phyloP scores from a whole-genome alignment of 306 rosid genomes.

The Inga oerstediana region DNA sequence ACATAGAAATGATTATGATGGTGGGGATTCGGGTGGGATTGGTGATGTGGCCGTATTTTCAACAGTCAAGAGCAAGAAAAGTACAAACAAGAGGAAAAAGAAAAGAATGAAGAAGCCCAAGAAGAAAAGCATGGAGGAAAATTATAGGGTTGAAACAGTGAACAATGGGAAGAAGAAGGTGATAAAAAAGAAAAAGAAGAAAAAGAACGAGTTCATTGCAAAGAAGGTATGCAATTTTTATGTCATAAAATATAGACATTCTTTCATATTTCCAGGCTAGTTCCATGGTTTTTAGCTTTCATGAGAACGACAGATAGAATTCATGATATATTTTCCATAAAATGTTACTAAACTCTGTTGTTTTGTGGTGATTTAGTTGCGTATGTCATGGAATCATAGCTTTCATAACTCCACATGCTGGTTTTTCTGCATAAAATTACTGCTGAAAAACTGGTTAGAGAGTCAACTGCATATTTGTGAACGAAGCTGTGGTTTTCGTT shows the following conservation, averaged over 20 bases:
- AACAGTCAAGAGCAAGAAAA: constrained; percentile 41
- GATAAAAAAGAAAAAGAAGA: constrained; percentile 39
- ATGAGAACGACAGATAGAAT: neutral
- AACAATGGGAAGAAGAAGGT: constrained; percentile 42
- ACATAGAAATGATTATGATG: constrained; percentile 28
- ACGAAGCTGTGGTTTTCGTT: constrained; percentile 40
- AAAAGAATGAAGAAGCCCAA: constrained; percentile 46
- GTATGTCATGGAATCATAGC: constrained; percentile 39
- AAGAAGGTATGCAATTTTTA: constrained; percentile 64
- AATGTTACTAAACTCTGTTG: constrained; percentile 43
- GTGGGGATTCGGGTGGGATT: constrained; percentile 23
- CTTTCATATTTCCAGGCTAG: constrained; percentile 10
- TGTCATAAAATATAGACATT: constrained; percentile 53
- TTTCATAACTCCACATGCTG: constrained; percentile 32
- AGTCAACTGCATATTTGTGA: constrained; percentile 44
- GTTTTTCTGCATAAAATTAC: constrained; percentile 64
- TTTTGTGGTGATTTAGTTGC: constrained; percentile 37
- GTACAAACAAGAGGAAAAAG: constrained; percentile 36
- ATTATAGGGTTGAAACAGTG: constrained; percentile 6
- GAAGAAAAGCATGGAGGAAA: constrained; percentile 46
- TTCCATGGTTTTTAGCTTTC: constrained; percentile 36
- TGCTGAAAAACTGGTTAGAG: constrained; percentile 66
- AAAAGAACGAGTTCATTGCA: constrained; percentile 31
- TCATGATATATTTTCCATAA: constrained; percentile 36
- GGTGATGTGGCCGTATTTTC: constrained; percentile 18